A percentile compares a stretch with the other conserved stretches of the same genome.
phyloP scores from a whole-genome alignment of 108 stramenopile genomes.

The Nannochloropsis salina region DNA sequence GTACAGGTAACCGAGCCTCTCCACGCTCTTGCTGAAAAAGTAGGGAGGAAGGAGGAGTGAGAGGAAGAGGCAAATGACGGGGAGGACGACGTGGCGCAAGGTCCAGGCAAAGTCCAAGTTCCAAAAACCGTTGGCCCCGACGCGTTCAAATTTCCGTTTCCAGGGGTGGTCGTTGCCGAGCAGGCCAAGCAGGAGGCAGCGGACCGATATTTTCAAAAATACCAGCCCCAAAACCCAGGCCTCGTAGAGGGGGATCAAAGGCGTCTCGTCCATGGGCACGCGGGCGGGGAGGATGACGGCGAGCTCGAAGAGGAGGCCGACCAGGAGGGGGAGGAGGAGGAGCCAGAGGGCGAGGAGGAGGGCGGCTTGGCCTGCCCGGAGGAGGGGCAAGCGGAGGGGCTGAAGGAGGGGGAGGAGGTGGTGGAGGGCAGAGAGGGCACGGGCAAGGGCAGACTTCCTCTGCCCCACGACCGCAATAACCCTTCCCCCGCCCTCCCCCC shows the following conservation, averaged over 20 bases:
- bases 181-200: not conserved
- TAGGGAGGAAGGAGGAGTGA: not conserved
- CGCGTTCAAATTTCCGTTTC: constrained; percentile 16
- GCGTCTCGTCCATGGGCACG: not conserved
- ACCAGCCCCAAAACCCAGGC: not conserved
- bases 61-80: not conserved
- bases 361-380: not conserved
- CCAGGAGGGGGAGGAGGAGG: not conserved
- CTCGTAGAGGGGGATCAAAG: not conserved
- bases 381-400: not conserved
- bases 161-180: constrained; percentile 1
- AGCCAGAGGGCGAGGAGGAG: not conserved
- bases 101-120: not conserved
- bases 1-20: not conserved
- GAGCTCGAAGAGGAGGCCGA: not conserved
- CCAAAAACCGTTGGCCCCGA: not conserved
- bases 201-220: not conserved
- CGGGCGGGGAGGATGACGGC: not conserved
- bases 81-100: not conserved
- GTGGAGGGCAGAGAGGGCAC: not conserved
- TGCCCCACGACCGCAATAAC: not conserved
- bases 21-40: not conserved
- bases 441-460: not conserved
- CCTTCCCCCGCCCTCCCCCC: not conserved
- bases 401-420: not conserved